Base-by-base conservation (phyloP, 305 asterid genomes). In the Rubia tinctorum region DNA sequence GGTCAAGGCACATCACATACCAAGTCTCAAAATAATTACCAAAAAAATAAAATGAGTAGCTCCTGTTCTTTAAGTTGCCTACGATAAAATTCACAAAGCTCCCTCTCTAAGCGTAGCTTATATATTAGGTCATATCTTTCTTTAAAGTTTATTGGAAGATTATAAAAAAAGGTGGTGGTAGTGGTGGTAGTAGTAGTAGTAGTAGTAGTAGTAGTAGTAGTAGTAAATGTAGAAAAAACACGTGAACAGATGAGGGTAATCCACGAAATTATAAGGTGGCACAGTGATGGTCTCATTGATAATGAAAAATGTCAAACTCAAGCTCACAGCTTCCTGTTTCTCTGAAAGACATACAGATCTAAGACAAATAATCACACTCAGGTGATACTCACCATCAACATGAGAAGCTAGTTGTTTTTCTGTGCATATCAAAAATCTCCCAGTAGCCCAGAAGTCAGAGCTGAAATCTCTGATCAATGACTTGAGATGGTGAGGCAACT, bases 371-470 rank as follows among this genome's bases (percentile, higher is more conserved):
- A 56, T 34, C 23, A 18, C 27, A 62, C 60, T 30, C 40, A 45
- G 40, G 56, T 45, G 69, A 53, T 12, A 65, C 76, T 78, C 75
- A 90, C 97, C 97, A 71, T 85, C 86, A 47, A 82, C 80, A 80
- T 84, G 87, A 55, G 88, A 86, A 73, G 87, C 97, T 87, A 89
- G 80, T 80, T 83, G 92, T 59, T 79, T 82, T 73, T 83, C 83
- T 11, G 91, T 89, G 77, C 83, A 82, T 71, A 89, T 81, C 82
- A 89, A 80, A 82, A 92, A 88, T 74, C 93, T 86, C 63, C 86
- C 92, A 71, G 73, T 84, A 61, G 84, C 87, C 97, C 97, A 92
- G 78, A 92, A 92, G 78, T 86, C 89, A 66, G 83, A 72, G 78
- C 88, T 86, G 53, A 72, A 44, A 76, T 79, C 88, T 69, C 79